Evolutionary conservation across 2,329 filamentous ascomycete species (phyloP).

Genomic region (Fusarium sp.): DNA sequence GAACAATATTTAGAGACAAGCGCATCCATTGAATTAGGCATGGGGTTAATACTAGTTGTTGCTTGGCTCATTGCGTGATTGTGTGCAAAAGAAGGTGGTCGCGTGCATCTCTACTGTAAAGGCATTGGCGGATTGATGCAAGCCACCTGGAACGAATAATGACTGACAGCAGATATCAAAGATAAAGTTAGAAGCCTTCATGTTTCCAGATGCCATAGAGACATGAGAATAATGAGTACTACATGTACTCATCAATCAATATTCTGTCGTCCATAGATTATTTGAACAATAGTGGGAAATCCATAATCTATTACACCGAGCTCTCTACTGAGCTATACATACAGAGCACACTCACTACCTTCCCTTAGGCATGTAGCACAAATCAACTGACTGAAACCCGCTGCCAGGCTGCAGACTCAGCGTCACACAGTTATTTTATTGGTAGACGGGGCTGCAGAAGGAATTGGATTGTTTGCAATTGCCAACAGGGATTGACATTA

Average conservation of each 20-base stretch:
- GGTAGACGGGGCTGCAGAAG: neutral
- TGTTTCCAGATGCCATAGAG: neutral
- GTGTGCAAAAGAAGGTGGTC: slow-evolving; percentile 21
- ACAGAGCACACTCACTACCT: neutral
- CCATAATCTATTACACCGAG: neutral
- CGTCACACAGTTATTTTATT: neutral
- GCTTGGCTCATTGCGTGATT: neutral
- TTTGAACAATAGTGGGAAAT: neutral
- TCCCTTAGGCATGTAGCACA: slow-evolving; percentile 4
- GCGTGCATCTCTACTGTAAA: slow-evolving; percentile 25
- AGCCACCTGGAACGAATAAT: slow-evolving; percentile 21
- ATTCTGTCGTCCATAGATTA: too few species aligned
- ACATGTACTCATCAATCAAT: too few species aligned
- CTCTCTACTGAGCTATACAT: neutral
- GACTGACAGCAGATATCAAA: neutral
- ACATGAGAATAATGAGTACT: neutral
- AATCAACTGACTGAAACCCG: slow-evolving; percentile 34
- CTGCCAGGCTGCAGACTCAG: slow-evolving; percentile 25
- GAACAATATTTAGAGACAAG: slow-evolving; percentile 4
- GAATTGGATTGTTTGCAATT: neutral
- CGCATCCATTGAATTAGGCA: neutral
- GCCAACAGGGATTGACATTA: neutral
- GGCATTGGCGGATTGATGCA: slow-evolving; percentile 2
- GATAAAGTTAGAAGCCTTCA: too few species aligned
- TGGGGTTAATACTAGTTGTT: neutral